Percentiles rank a stretch among this genome's conserved stretches.
Evolutionary conservation across 1,284 basidiomycete genomes (phyloP).

Genomic region (Rhodotorula sp.): DNA sequence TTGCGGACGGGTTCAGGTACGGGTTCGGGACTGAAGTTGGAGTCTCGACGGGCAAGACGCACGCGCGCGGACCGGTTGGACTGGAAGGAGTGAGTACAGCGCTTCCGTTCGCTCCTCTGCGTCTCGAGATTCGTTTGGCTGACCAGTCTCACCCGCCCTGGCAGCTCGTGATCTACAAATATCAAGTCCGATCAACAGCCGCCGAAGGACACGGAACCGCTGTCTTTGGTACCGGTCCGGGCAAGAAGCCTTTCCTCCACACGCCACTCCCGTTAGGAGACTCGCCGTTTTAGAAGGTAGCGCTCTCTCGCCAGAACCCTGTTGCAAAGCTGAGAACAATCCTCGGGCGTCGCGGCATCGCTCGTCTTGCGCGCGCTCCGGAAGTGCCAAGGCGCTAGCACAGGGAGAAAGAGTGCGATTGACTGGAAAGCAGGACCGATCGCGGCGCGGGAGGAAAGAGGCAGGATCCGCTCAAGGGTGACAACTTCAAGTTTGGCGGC

Average conservation of each 20-base stretch:
- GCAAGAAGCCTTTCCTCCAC: constrained; percentile 76
- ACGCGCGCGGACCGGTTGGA: constrained; percentile 94
- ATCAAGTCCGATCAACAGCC: constrained; percentile 73
- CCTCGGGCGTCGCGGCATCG: no score
- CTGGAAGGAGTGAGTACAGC: constrained; percentile 64
- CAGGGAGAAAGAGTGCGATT: no score
- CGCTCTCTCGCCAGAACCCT: not conserved
- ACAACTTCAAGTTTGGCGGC: constrained; percentile 26
- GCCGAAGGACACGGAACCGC: constrained; percentile 71
- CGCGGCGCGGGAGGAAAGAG: constrained; percentile 21
- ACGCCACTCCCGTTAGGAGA: constrained; percentile 35
- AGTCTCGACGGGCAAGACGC: constrained; percentile 93
- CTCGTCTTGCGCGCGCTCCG: no score
- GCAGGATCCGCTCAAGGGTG: constrained; percentile 36
- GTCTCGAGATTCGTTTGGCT: not conserved
- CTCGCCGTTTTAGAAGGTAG: constrained; percentile 19
- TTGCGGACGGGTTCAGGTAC: constrained; percentile 95
- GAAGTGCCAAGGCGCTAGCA: no score
- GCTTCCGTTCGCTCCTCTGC: not conserved
- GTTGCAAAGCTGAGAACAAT: not conserved
- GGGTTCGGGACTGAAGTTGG: constrained; percentile 98
- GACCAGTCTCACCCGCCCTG: not conserved
- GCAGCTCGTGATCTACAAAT: constrained; percentile 86
- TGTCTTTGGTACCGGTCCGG: constrained; percentile 71
- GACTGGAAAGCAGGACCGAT: no score